A percentile compares a stretch with the other conserved stretches of the same genome.
Conservation (phyloP, 768 basidiomycete species). For the Lactarius sanguifluus region DNA sequence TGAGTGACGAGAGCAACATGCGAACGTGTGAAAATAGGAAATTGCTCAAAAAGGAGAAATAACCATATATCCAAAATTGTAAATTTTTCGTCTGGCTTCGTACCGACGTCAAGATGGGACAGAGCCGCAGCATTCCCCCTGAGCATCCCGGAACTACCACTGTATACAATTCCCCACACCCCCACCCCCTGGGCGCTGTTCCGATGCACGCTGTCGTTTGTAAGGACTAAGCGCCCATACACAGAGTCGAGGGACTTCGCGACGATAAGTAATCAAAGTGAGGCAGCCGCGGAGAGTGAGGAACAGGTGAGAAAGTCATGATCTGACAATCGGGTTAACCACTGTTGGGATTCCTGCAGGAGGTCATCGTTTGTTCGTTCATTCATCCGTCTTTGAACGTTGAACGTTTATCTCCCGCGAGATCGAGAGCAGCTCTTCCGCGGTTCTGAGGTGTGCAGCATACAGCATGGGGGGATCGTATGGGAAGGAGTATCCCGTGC, state of each 20-base stretch:
- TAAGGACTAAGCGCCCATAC: background rate
- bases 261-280: background rate
- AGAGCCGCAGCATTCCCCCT: background rate
- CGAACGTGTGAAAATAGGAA: background rate
- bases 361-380: background rate
- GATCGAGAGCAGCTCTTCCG: background rate
- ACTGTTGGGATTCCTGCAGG: background rate
- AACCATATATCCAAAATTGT: background rate
- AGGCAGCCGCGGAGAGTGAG: background rate
- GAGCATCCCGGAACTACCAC: background rate
- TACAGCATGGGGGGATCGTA: background rate
- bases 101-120: background rate
- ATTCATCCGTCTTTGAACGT: too few relatives aligned
- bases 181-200: conserved; percentile 12
- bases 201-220: background rate
- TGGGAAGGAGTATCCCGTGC: background rate
- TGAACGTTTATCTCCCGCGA: background rate
- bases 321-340: background rate
- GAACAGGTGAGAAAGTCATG: background rate
- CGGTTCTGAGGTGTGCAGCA: background rate
- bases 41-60: background rate
- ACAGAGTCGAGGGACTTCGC: background rate
- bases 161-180: background rate
- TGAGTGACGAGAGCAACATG: background rate
- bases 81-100: background rate